phyloP scores from a whole-genome alignment of 768 basidiomycete species.

The Termitomyces sp. region DNA sequence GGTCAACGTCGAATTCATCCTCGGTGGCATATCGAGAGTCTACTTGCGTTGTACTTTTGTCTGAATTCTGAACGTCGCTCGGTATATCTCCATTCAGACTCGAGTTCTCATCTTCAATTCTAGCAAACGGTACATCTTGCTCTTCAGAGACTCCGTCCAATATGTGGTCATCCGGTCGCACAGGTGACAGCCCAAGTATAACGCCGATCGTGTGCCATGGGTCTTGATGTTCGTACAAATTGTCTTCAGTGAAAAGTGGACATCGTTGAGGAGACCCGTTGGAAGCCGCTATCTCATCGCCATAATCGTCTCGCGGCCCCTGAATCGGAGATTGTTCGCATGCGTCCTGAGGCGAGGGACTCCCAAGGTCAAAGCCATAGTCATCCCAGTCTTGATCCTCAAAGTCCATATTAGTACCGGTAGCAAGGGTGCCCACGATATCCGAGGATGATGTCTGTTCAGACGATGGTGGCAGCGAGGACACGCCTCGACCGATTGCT shows the following conservation, averaged over 20 bases:
- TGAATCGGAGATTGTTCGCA: background rate
- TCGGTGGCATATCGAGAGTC: background rate
- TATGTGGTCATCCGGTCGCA: background rate
- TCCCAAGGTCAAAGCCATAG: background rate
- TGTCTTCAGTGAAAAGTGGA: conserved; percentile 6
- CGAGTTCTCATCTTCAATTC: background rate
- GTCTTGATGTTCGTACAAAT: conserved; percentile 34
- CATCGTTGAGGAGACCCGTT: background rate
- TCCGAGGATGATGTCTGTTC: conserved; percentile 5
- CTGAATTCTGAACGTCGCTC: background rate
- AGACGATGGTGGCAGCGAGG: conserved; percentile 11
- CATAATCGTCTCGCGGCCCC: background rate
- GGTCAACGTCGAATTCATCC: background rate
- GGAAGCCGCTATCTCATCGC: background rate
- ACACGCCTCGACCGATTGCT: background rate
- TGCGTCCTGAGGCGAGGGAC: background rate
- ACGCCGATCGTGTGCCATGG: conserved; percentile 40
- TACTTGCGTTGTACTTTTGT: background rate
- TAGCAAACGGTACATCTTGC: background rate
- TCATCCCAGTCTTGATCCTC: background rate
- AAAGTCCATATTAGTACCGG: background rate
- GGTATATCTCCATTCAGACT: background rate
- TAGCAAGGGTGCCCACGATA: background rate
- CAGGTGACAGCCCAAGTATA: conserved; percentile 28
- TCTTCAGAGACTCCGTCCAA: background rate